Base-by-base conservation (phyloP, 192 early-diverging fungal species). In the Mortierella hygrophila region DNA sequence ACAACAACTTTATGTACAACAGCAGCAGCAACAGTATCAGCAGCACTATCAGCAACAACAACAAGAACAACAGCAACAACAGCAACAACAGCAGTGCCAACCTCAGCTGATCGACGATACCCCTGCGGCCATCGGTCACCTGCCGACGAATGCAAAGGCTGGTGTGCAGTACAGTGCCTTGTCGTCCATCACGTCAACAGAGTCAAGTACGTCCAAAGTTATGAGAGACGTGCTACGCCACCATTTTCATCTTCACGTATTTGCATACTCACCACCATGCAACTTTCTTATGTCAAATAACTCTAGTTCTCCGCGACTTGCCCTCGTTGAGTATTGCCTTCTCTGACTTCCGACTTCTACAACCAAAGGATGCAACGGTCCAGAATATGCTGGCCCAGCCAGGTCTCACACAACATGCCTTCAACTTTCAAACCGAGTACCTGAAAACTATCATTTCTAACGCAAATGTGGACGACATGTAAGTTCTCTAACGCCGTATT, bases 91-190 rank as follows among this genome's bases (percentile, higher is more conserved):
- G 13, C 26, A 65, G 13, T 65, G 32, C 60, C 60, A 65, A 23
- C 10, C 60, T 65, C 29, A 9, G 32, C 60, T 26, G 7, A 29
- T 32, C 13, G 29, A 65, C 26, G 3, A 11, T 13, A 32, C 60
- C 13, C 60, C 60, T 13, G 60, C 29, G 26, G 2, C 60, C 29
- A 32, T 65, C 29, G 29, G 60, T 49, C 54, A 69, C 6, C 40
- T 81, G 18, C 82, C 82, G 1, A 68, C 47, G 5, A 79, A 49
- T 68, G 82, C 77, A 4, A 77, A 75, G n/a, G 54, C 74, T 38
- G 77, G 82, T 7, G 52, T 85, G 23, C 82, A 85, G 69, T 85
- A 85, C 73, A 79, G 37, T 40, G 77, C 82, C 1, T 54, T 85
- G n/a, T 68, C 82, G 1, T 85, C 82, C 3, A 68, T 85, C 16